Conservation (phyloP, 1,139 yeast species). For the Scheffersomyces segobiensis region DNA sequence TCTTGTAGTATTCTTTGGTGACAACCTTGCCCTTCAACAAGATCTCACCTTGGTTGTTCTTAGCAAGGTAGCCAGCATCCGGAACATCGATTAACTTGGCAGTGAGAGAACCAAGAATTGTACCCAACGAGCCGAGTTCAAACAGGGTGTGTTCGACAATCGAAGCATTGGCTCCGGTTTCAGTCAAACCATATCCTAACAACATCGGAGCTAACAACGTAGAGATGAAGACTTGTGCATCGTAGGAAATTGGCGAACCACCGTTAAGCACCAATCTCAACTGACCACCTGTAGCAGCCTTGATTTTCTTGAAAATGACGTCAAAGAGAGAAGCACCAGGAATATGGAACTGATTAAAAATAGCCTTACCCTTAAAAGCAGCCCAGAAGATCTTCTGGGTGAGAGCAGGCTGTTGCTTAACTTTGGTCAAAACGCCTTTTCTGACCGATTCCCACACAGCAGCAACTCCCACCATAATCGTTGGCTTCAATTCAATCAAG, state of each 20-base stretch:
- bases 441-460: slow-evolving; percentile 98
- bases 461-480: slow-evolving; percentile 97
- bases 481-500: slow-evolving; percentile 82
- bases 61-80: slow-evolving; percentile 90
- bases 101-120: slow-evolving; percentile 78
- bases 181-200: slow-evolving; percentile 96
- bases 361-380: slow-evolving; percentile 72
- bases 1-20: slow-evolving; percentile 76
- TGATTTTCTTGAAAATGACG: slow-evolving; percentile 80
- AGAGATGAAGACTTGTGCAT: slow-evolving; percentile 83
- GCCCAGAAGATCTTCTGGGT: slow-evolving; percentile 88
- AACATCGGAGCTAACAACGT: slow-evolving; percentile 84
- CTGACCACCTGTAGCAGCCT: slow-evolving; percentile 94
- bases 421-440: slow-evolving; percentile 84
- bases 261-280: slow-evolving; percentile 79
- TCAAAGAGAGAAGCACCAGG: slow-evolving; percentile 71
- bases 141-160: slow-evolving; percentile 65
- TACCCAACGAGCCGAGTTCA: slow-evolving; percentile 78
- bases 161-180: slow-evolving; percentile 87
- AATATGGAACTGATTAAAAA: slow-evolving; percentile 60
- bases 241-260: slow-evolving; percentile 86
- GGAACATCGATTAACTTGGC: slow-evolving; percentile 88
- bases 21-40: slow-evolving; percentile 76
- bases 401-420: slow-evolving; percentile 63
- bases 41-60: slow-evolving; percentile 91